A percentile compares a stretch with the other conserved stretches of the same genome.
phyloP scores from a whole-genome alignment of 192 early-diverging fungal genomes.

The Umbelopsis sp. region DNA sequence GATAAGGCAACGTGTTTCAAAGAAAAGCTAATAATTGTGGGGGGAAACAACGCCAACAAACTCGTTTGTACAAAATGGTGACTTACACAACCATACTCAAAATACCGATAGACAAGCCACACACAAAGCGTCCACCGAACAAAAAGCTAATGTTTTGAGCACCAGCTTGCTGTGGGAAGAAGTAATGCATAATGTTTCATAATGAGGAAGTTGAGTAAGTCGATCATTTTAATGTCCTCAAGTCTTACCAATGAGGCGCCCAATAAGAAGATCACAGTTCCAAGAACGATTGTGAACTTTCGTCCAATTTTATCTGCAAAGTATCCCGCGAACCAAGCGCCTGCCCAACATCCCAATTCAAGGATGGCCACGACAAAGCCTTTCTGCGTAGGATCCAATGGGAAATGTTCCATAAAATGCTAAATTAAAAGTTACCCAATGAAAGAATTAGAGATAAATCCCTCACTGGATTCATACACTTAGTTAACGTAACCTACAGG shows the following conservation, averaged over 20 bases:
- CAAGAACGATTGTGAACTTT: conserved; percentile 59
- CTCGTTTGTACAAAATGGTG: neutral
- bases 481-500: neutral
- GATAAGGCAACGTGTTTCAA: neutral
- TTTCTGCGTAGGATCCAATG: conserved; percentile 27
- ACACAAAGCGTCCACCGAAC: conserved; percentile 54
- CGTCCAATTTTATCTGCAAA: conserved; percentile 64
- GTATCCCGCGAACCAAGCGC: conserved; percentile 53
- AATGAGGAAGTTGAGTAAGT: neutral
- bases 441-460: neutral
- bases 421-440: neutral
- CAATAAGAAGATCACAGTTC: conserved; percentile 59
- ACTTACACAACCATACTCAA: conserved; percentile 47
- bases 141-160: conserved; percentile 40
- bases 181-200: conserved; percentile 14
- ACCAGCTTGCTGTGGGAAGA: conserved; percentile 31
- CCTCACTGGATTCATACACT: neutral
- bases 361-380: conserved; percentile 55
- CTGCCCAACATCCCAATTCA: conserved; percentile 64
- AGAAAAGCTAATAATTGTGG: neutral
- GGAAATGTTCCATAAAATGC: conserved; percentile 23
- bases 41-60: conserved; percentile 12
- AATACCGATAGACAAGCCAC: conserved; percentile 53
- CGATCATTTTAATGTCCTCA: neutral
- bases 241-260: conserved; percentile 28